Evolutionary conservation across 2,329 filamentous ascomycete genomes (phyloP).

Genomic region (Parastagonospora nodorum): DNA sequence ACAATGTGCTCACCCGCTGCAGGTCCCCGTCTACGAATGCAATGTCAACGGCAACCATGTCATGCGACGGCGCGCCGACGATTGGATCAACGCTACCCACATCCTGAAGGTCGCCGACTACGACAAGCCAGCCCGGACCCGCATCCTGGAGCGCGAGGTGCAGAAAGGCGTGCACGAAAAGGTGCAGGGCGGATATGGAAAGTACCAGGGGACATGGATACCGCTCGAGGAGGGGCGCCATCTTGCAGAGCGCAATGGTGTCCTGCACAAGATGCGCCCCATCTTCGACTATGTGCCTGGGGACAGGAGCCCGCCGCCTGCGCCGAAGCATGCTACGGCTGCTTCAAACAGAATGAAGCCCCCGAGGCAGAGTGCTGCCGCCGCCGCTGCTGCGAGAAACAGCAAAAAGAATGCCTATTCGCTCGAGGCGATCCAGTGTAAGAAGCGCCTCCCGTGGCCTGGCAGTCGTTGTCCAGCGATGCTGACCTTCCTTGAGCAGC

Average conservation of each 20-base stretch:
- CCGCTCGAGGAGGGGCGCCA: conserved; percentile 79
- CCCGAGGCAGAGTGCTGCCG: conserved; percentile 67
- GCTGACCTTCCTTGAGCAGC: conserved; percentile 21
- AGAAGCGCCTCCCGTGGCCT: conserved; percentile 3
- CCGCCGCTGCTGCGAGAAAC: conserved; percentile 47
- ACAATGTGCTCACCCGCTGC: conserved; percentile 24
- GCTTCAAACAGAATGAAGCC: conserved; percentile 78
- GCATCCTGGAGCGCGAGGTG: conserved; percentile 94
- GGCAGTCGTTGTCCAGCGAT: not conserved
- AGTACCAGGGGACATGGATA: conserved; percentile 99
- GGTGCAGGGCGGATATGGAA: conserved; percentile 96
- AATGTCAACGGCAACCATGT: conserved; percentile 89
- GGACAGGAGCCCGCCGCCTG: conserved; percentile 86
- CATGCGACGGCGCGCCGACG: conserved; percentile 89
- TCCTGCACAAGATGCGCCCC: conserved; percentile 78
- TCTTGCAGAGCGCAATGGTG: conserved; percentile 84
- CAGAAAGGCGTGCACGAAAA: conserved; percentile 97
- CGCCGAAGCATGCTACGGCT: conserved; percentile 81
- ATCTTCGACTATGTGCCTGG: conserved; percentile 92
- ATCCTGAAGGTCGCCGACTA: conserved; percentile 97
- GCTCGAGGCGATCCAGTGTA: conserved; percentile 37
- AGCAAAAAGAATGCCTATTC: conserved; percentile 36
- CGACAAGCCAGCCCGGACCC: conserved; percentile 92
- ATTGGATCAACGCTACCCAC: conserved; percentile 99
- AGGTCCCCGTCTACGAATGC: conserved; percentile 96